phyloP scores from a whole-genome alignment of 768 basidiomycete genomes.

The Termitomyces sp. region DNA sequence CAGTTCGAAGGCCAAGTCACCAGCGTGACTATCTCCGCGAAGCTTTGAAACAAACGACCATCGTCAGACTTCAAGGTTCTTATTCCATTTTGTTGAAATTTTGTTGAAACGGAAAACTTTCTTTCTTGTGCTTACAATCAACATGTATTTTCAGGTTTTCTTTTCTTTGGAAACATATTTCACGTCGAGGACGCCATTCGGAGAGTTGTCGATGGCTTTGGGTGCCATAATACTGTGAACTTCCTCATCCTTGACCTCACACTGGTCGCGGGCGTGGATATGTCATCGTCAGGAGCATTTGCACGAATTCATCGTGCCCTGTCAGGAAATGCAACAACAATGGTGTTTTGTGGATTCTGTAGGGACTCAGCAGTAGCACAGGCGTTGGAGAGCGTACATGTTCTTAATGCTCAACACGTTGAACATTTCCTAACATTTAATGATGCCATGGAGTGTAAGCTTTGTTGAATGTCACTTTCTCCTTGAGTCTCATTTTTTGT shows the following conservation, averaged over 20 bases:
- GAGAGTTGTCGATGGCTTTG: conserved; percentile 59
- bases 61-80: conserved; percentile 79
- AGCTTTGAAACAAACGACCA: conserved; percentile 85
- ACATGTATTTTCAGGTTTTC: conserved; percentile 44
- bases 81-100: background rate
- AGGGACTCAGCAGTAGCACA: conserved; percentile 60
- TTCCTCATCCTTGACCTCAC: conserved; percentile 88
- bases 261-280: conserved; percentile 84
- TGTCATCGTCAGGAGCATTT: conserved; percentile 93
- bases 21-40: conserved; percentile 88
- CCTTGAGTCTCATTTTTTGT: background rate
- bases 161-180: conserved; percentile 91
- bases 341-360: conserved; percentile 85
- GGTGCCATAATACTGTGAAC: conserved; percentile 76
- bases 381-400: conserved; percentile 72
- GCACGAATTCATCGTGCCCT: conserved; percentile 84
- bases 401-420: conserved; percentile 69
- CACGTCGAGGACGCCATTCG: conserved; percentile 85
- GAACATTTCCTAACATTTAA: conserved; percentile 79
- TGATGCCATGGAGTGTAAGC: conserved; percentile 89
- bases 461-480: background rate
- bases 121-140: background rate
- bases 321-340: conserved; percentile 64
- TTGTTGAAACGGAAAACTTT: background rate
- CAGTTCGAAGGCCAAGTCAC: conserved; percentile 81